These are phyloP conservation scores for Cercospora beticola DNA, from an alignment of 2,329 filamentous ascomycete genomes.

Conservation along the genomic window DNA sequence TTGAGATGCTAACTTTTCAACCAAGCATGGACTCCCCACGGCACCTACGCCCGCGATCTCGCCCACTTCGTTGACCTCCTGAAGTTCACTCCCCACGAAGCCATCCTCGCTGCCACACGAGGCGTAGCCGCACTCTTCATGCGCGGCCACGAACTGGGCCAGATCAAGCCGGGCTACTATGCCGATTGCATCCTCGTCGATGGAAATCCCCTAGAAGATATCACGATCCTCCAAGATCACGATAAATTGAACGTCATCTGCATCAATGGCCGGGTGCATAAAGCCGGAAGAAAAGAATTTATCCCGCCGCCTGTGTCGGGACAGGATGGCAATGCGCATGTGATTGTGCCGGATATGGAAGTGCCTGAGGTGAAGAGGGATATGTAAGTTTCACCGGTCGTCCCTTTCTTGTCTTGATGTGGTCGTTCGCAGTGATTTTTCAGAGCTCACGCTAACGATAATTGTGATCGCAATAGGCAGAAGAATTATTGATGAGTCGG, in stretches of 20 bases:
- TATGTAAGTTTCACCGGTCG: neutral
- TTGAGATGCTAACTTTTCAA: too few species aligned
- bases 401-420: neutral
- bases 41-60: conserved; percentile 48
- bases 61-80: conserved; percentile 49
- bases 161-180: conserved; percentile 51
- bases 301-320: conserved; percentile 2
- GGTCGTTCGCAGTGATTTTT: neutral
- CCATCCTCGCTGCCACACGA: conserved; percentile 50
- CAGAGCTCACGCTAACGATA: neutral
- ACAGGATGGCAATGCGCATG: conserved; percentile 1
- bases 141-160: conserved; percentile 49
- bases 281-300: conserved; percentile 35
- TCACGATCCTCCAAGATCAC: conserved; percentile 50
- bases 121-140: conserved; percentile 52
- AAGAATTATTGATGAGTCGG: neutral
- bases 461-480: neutral
- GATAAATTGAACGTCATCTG: conserved; percentile 48
- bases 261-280: conserved; percentile 52
- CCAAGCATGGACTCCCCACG: conserved; percentile 49
- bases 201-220: conserved; percentile 53
- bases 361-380: neutral
- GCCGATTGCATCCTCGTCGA: conserved; percentile 51
- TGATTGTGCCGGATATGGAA: conserved; percentile 3
- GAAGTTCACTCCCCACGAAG: conserved; percentile 48